phyloP scores from a whole-genome alignment of 768 basidiomycete genomes.

The Xerocomus potaroensis region DNA sequence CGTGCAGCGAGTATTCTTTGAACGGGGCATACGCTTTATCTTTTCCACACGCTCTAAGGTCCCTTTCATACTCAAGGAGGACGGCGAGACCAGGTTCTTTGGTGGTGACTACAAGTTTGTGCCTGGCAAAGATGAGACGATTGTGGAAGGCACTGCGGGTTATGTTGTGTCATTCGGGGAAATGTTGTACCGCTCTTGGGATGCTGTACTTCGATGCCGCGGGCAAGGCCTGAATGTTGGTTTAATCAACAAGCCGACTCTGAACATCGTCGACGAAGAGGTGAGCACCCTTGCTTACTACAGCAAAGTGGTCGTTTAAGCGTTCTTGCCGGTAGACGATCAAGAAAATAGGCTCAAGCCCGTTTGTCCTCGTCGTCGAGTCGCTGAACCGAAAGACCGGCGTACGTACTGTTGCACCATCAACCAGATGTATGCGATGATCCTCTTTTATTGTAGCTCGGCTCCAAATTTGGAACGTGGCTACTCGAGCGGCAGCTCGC shows the following conservation, averaged over 20 bases:
- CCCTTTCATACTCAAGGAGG: constrained; percentile 77
- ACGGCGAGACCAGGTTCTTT: constrained; percentile 63
- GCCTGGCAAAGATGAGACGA: constrained; percentile 82
- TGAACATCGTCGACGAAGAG: constrained; percentile 83
- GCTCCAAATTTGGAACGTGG: constrained; percentile 84
- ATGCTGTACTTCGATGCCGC: constrained; percentile 73
- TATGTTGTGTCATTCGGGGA: constrained; percentile 86
- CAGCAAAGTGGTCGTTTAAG: neutral
- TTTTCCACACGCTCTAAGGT: constrained; percentile 91
- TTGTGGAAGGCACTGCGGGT: constrained; percentile 71
- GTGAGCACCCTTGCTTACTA: constrained; percentile 29
- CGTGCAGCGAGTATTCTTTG: constrained; percentile 76
- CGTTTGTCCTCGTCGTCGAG: constrained; percentile 83
- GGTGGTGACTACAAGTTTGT: constrained; percentile 71
- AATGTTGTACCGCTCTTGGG: constrained; percentile 79
- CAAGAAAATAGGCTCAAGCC: constrained; percentile 64
- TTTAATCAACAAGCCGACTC: constrained; percentile 79
- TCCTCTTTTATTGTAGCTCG: constrained; percentile 44
- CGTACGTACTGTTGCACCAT: constrained; percentile 27
- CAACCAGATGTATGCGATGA: neutral
- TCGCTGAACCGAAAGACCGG: constrained; percentile 88
- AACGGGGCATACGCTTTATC: constrained; percentile 77
- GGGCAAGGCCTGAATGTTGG: constrained; percentile 76
- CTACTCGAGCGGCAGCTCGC: constrained; percentile 76
- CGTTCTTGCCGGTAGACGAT: constrained; percentile 38